Base-by-base conservation (phyloP, 352 stramenopile genomes). In the Phytophthora constricta region DNA sequence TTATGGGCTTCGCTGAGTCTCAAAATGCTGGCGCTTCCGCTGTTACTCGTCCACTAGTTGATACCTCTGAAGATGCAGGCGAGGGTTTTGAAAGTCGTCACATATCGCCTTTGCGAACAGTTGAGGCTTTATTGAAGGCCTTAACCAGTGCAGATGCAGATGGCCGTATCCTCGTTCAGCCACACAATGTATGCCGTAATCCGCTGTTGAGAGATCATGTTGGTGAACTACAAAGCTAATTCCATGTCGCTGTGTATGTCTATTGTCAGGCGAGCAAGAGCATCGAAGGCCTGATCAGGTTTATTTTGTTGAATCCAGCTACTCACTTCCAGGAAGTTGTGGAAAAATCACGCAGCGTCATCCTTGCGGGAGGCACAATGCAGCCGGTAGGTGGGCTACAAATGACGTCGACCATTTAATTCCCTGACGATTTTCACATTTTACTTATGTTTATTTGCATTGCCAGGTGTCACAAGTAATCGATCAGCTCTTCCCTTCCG, bases 301-400 rank as follows among this genome's bases (percentile, higher is more conserved):
- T 98, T 74, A 87, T 99, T 25, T 75, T 99, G 61, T 79, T 99
- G 8, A 98, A 99, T 74, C 97, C 97, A 13, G 88, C 86, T 0
- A 84, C 88, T 5, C 90, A 98, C 46, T 99, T 99, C 48, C 70
- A 97, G 56, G 86, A 98, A 64, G 92, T 99, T n/a, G 83, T 99
- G 5, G 65, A 95, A 28, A 89, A 99, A 65, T 85, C 97, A 13
- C 87, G 97, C 50, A 96, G 96, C 9, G 88, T 99, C 7, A 93
- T 99, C 49, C 82, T 99, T 7, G 95, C 98, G 14, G 98, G 98
- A 70, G 98, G 98, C 42, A 99, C 98, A 43, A 97, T 99, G 77
- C 92, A 98, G 58, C 98, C 98, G 17, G 89, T 96, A 68, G 56
- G 69, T 63, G 53, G 9, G 48, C 25, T 20, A 41, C 13, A 25